Percentiles rank a stretch among this genome's conserved stretches.
Conservation (phyloP, 140 eudicot genomes). For the Stevia rebaudiana region DNA sequence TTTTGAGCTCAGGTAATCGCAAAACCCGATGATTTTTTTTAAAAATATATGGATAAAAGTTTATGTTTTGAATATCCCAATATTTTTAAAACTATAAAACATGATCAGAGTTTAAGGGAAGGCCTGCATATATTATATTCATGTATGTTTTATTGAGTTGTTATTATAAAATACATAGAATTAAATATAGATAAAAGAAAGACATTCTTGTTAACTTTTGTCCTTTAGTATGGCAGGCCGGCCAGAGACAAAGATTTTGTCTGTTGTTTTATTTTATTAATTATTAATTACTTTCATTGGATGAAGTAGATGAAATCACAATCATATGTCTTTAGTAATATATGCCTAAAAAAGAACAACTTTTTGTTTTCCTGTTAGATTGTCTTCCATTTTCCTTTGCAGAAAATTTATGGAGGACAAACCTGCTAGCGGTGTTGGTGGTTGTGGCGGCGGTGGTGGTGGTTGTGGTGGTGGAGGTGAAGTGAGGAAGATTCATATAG, state of each 20-base stretch:
- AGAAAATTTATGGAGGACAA: slow-evolving; percentile 65
- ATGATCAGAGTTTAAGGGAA: background rate
- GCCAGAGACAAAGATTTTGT: slow-evolving; percentile 32
- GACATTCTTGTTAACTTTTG: slow-evolving; percentile 30
- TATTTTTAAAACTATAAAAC: background rate
- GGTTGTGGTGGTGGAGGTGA: slow-evolving; percentile 38
- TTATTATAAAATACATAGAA: background rate
- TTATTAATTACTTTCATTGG: slow-evolving; percentile 5
- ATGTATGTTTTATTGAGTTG: slow-evolving; percentile 21
- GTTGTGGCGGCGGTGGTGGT: too few species aligned
- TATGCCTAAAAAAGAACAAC: slow-evolving; percentile 22
- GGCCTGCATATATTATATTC: slow-evolving; percentile 33
- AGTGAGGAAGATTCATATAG: slow-evolving; percentile 62
- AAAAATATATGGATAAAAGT: background rate
- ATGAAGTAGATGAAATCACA: background rate
- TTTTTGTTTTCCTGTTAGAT: slow-evolving; percentile 22
- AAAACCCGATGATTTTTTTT: background rate
- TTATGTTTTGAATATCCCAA: slow-evolving; percentile 14
- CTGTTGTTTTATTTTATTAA: slow-evolving; percentile 11
- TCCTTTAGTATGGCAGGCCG: slow-evolving; percentile 35
- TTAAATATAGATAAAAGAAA: slow-evolving; percentile 11
- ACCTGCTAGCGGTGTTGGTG: slow-evolving; percentile 22
- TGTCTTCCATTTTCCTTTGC: slow-evolving; percentile 21
- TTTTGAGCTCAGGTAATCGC: slow-evolving; percentile 23
- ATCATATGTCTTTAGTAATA: background rate